A percentile compares a stretch with the other conserved stretches of the same genome.
These are phyloP conservation scores for Fraxinus velutina DNA, from an alignment of 305 asterid species.

Conservation along the genomic window DNA sequence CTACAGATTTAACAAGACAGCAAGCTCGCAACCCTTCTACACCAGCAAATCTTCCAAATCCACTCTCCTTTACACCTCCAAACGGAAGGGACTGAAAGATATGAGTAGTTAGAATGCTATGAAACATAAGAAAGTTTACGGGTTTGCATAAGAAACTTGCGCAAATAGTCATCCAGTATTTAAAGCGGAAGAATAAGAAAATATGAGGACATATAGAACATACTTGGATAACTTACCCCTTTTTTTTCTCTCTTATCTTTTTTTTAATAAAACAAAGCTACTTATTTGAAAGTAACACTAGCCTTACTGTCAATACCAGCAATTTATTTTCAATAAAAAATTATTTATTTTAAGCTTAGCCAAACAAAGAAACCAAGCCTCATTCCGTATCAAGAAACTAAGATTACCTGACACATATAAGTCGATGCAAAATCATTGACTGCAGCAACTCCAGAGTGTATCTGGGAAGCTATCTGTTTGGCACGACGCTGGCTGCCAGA, in stretches of 20 bases:
- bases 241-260: background rate
- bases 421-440: conserved; percentile 82
- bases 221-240: background rate
- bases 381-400: background rate
- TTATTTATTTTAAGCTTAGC: background rate
- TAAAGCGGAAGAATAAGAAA: background rate
- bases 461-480: conserved; percentile 65
- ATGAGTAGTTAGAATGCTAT: conserved; percentile 14
- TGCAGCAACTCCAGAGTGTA: conserved; percentile 87
- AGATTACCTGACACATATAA: conserved; percentile 94
- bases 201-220: background rate
- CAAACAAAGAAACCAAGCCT: background rate
- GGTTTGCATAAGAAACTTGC: background rate
- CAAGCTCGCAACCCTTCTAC: conserved; percentile 93
- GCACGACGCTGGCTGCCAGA: conserved; percentile 92
- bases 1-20: conserved; percentile 88
- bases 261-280: background rate
- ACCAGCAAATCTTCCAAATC: conserved; percentile 97
- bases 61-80: conserved; percentile 96
- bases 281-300: background rate
- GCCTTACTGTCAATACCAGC: background rate
- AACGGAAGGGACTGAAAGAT: conserved; percentile 83
- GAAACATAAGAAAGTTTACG: background rate
- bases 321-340: background rate
- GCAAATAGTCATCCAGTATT: background rate